Evolutionary conservation across 2,329 filamentous ascomycete species (phyloP), one percentile per base, ranked within the genome.

Genomic region (Xylariaceae sp.): DNA sequence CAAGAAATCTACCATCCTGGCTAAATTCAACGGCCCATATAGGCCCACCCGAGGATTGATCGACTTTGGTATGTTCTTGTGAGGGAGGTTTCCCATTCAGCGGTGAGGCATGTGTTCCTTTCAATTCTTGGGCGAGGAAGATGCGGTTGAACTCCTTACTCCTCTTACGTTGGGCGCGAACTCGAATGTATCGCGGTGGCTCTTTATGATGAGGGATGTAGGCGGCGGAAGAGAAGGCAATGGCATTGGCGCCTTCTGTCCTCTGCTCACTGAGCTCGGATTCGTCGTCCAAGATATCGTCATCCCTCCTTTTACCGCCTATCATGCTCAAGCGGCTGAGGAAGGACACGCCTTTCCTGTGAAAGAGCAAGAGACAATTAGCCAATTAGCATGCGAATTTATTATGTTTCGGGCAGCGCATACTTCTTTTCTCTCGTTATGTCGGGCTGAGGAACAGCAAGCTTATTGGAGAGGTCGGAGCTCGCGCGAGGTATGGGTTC

Each of bases 21-120:
- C 94, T 98, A 69, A 98, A 98, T 68, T 95, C 91, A 62, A 91
- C 86, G 0, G 94, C 88, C 95, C 95, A 99, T 29, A 96, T 87
- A 0, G 95, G 92, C 58, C 90, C 84, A 33, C 79, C 80, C 6
- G 77, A 78, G 37, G 75, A 74, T 3, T 76, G 62, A 29, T 77
- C 71, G 60, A 75, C 78, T 56, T 66, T 69, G 24, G 66, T 64
- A 4, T 70, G 65, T 4, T 69, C 68, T 11, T 68, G 68, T 12
- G 73, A 62, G 0, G 67, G 69, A 5, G 70, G 65, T 6, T 65
- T 54, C 8, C 65, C 68, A 1, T 70, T 63, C 4, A 61, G 61
- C 7, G 60, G 47, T 19, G 71, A 67, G 2, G 72, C 69, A n/a
- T 78, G 80, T 1, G 82, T 82, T n/a, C 87, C 84, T 29, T 81